Conservation (phyloP, 2,329 filamentous ascomycete species). For the Microcyclosporella mali region DNA sequence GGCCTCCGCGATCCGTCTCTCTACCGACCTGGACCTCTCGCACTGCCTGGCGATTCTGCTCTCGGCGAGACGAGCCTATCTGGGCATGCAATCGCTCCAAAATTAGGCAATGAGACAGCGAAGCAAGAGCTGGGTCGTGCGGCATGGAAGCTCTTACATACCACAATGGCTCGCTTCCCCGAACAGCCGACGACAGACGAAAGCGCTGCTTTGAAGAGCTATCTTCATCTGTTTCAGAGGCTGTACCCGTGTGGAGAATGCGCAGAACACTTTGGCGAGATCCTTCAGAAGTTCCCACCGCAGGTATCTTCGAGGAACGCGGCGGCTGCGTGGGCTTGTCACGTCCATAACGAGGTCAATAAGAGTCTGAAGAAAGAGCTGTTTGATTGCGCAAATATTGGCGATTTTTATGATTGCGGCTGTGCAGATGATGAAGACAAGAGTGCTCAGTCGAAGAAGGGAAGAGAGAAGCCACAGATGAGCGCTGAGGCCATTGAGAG, state of each 20-base stretch:
- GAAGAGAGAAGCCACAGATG: conserved; percentile 25
- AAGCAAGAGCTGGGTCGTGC: conserved; percentile 64
- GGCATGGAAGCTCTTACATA: conserved; percentile 62
- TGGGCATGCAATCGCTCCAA: conserved; percentile 64
- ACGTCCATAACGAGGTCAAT: conserved; percentile 62
- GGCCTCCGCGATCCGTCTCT: conserved; percentile 2
- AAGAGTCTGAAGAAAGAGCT: conserved; percentile 53
- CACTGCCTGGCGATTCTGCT: neutral
- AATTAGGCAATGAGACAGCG: conserved; percentile 73
- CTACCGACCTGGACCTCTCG: neutral
- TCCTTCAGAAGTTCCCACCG: conserved; percentile 57
- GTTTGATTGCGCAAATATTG: conserved; percentile 60
- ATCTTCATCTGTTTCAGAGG: conserved; percentile 58
- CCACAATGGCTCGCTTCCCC: conserved; percentile 60
- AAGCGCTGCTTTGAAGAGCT: conserved; percentile 53
- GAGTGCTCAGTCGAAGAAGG: conserved; percentile 11
- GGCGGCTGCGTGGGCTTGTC: conserved; percentile 61
- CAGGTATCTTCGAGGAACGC: conserved; percentile 56
- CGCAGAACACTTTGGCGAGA: conserved; percentile 56
- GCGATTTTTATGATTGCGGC: conserved; percentile 62
- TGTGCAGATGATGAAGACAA: conserved; percentile 49
- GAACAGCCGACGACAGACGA: conserved; percentile 57
- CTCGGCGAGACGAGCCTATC: conserved; percentile 9
- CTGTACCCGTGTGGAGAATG: conserved; percentile 64
- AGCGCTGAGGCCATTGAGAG: conserved; percentile 24